These are phyloP conservation scores for Papiliotrema laurentii DNA, from an alignment of 1,284 basidiomycete genomes.

Conservation along the genomic window DNA sequence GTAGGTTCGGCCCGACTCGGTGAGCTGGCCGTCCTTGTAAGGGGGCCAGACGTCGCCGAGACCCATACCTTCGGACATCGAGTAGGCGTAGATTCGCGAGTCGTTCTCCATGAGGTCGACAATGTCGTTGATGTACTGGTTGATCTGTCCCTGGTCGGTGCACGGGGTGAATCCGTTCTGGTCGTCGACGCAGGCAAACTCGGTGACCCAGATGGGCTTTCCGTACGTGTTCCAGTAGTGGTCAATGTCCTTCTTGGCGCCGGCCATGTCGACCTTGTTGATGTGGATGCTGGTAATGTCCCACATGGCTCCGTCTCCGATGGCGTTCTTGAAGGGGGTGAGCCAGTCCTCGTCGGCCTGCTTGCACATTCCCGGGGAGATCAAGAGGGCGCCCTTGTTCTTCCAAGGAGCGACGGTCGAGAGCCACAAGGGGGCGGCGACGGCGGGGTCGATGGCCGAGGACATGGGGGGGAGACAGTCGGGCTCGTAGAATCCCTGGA, in stretches of 20 bases:
- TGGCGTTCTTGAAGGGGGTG: conserved; percentile 29
- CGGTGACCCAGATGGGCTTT: conserved; percentile 47
- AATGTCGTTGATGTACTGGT: conserved; percentile 43
- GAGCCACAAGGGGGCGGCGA: conserved; percentile 39
- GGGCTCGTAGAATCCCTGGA: conserved; percentile 48
- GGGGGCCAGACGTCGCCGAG: conserved; percentile 38
- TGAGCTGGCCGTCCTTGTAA: conserved; percentile 27
- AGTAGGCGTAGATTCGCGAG: conserved; percentile 37
- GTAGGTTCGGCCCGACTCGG: conserved; percentile 42
- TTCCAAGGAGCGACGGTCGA: conserved; percentile 34
- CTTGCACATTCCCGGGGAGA: conserved; percentile 46
- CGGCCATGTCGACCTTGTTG: conserved; percentile 46
- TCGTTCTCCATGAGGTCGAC: conserved; percentile 44
- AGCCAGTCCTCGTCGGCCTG: conserved; percentile 42
- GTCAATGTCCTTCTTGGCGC: conserved; percentile 36
- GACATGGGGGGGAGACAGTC: conserved; percentile 37
- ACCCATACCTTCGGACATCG: conserved; percentile 33
- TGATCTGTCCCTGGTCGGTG: conserved; percentile 39
- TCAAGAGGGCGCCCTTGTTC: conserved; percentile 31
- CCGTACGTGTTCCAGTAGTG: conserved; percentile 44
- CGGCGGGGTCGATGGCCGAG: conserved; percentile 19
- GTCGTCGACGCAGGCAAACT: conserved; percentile 48
- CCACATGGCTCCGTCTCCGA: conserved; percentile 22
- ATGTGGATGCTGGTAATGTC: conserved; percentile 45
- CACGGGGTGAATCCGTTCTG: conserved; percentile 35